phyloP scores from a whole-genome alignment of 2,329 filamentous ascomycete genomes.

The Diplodia intermedia region DNA sequence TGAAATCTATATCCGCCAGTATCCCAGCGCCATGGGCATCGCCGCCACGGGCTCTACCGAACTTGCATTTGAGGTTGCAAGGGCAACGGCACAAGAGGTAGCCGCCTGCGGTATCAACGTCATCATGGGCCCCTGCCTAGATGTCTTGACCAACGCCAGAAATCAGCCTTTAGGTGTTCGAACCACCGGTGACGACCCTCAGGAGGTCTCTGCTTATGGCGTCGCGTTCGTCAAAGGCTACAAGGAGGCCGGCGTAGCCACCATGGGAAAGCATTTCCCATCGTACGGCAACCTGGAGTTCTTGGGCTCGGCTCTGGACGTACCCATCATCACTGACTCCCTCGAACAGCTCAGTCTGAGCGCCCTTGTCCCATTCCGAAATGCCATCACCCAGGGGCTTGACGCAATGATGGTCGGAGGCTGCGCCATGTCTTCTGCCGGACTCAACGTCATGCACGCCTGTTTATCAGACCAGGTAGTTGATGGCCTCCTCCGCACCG shows the following conservation, averaged over 20 bases:
- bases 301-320: constrained; percentile 85
- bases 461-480: constrained; percentile 93
- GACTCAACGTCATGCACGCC: constrained; percentile 94
- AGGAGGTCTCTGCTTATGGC: constrained; percentile 91
- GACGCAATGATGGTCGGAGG: constrained; percentile 97
- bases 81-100: constrained; percentile 91
- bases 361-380: constrained; percentile 88
- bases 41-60: constrained; percentile 88
- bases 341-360: constrained; percentile 91
- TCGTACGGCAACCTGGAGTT: constrained; percentile 96
- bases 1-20: constrained; percentile 93
- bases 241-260: constrained; percentile 86
- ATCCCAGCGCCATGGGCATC: constrained; percentile 94
- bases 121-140: constrained; percentile 90
- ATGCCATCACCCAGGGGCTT: constrained; percentile 83
- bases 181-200: constrained; percentile 89
- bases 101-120: constrained; percentile 94
- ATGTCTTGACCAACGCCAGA: constrained; percentile 90
- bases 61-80: constrained; percentile 86
- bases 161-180: constrained; percentile 91
- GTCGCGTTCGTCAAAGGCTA: constrained; percentile 92
- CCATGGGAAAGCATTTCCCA: constrained; percentile 94
- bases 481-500: constrained; percentile 84
- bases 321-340: constrained; percentile 94
- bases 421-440: constrained; percentile 88